These are phyloP conservation scores for Boletus huronensis DNA, from an alignment of 768 basidiomycete genomes.

Conservation along the genomic window DNA sequence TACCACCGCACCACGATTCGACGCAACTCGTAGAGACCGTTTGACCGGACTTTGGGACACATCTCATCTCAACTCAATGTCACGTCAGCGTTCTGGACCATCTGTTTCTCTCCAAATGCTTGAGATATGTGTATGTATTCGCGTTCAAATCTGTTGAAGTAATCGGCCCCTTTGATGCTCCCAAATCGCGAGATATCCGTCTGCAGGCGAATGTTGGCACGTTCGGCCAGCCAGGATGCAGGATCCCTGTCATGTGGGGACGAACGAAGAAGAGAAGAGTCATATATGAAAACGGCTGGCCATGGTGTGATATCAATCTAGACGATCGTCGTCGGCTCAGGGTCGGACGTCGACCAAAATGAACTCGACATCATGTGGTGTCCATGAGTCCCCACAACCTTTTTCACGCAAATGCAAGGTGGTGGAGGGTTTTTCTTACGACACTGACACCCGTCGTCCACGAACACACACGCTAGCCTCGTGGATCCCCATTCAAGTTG, in stretches of 20 bases:
- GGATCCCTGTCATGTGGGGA: neutral
- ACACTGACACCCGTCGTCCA: neutral
- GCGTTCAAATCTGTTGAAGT: conserved; percentile 1
- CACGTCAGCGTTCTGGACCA: neutral
- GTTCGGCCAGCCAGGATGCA: neutral
- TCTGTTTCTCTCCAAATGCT: neutral
- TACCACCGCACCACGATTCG: neutral
- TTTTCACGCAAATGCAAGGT: neutral
- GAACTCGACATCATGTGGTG: neutral
- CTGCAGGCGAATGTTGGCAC: neutral
- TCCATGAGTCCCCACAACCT: neutral
- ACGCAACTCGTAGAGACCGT: conserved; percentile 1
- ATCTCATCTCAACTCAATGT: neutral
- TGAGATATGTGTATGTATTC: conserved; percentile 1
- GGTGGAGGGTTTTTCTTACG: neutral
- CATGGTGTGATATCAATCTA: neutral
- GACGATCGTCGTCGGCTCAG: neutral
- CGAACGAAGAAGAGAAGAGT: neutral
- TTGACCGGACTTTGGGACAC: conserved; percentile 1
- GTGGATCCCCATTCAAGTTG: neutral
- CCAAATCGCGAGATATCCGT: neutral
- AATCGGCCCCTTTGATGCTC: neutral
- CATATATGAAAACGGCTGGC: neutral
- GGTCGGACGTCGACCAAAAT: neutral
- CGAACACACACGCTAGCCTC: neutral